phyloP scores from a whole-genome alignment of 2,329 filamentous ascomycete genomes.

The Nectriaceae sp. region DNA sequence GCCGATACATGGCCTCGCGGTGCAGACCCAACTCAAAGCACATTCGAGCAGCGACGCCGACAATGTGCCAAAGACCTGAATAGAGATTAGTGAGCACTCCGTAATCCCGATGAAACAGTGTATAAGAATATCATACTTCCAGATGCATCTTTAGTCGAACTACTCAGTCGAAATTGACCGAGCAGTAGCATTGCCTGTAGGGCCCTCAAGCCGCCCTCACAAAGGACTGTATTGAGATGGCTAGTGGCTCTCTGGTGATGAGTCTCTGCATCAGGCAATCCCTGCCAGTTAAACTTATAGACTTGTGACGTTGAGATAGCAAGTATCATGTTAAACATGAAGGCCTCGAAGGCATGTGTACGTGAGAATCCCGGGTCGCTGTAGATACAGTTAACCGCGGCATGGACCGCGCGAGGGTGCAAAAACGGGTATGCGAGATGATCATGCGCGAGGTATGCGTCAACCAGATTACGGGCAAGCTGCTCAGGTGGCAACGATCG shows the following conservation, averaged over 20 bases:
- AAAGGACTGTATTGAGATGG: slow-evolving; percentile 39
- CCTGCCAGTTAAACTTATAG: slow-evolving; percentile 47
- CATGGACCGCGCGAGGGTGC: slow-evolving; percentile 29
- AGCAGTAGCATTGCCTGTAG: slow-evolving; percentile 45
- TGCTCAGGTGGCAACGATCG: slow-evolving; percentile 32
- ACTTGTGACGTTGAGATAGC: slow-evolving; percentile 45
- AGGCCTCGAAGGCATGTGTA: slow-evolving; percentile 33
- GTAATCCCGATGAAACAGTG: background rate
- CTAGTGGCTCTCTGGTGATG: slow-evolving; percentile 42
- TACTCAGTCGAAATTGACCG: slow-evolving; percentile 45
- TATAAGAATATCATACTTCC: slow-evolving; percentile 2
- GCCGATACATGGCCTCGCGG: slow-evolving; percentile 36
- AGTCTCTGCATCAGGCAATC: slow-evolving; percentile 42
- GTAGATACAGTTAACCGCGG: slow-evolving; percentile 33
- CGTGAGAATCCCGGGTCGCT: slow-evolving; percentile 12
- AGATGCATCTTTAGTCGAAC: slow-evolving; percentile 31
- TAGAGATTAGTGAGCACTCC: slow-evolving; percentile 27
- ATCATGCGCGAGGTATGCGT: slow-evolving; percentile 44
- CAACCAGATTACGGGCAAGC: slow-evolving; percentile 38
- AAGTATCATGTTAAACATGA: slow-evolving; percentile 45
- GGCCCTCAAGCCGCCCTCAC: slow-evolving; percentile 35
- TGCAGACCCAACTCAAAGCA: slow-evolving; percentile 44
- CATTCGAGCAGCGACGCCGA: slow-evolving; percentile 43
- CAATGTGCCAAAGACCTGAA: slow-evolving; percentile 46
- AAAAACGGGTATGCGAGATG: slow-evolving; percentile 46